A percentile compares a stretch with the other conserved stretches of the same genome.
These are phyloP conservation scores for Camellia lanceoleosa DNA, from an alignment of 148 eudicot species.

Conservation along the genomic window DNA sequence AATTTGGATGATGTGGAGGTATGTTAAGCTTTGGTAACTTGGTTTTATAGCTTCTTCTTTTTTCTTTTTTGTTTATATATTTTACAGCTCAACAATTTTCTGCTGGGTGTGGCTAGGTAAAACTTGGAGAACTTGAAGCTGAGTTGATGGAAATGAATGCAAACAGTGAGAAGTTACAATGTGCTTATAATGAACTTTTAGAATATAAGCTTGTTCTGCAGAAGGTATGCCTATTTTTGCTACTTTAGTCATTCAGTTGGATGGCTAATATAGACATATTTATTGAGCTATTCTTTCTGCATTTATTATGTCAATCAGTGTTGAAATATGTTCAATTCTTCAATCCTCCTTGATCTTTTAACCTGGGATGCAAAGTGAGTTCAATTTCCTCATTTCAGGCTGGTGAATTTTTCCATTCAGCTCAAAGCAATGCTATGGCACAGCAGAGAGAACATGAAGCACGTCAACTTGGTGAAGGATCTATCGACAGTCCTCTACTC, in stretches of 20 bases:
- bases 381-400: too few species aligned
- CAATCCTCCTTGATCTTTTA: too few species aligned
- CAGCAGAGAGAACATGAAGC: too few species aligned
- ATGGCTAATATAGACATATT: too few species aligned
- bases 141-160: constrained; percentile 79
- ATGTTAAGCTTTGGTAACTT: constrained; percentile 8
- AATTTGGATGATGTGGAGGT: constrained; percentile 76
- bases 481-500: too few species aligned
- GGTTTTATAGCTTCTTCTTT: constrained; percentile 1
- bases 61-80: background rate
- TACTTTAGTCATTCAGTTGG: background rate
- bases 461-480: too few species aligned
- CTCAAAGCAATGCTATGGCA: too few species aligned
- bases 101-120: constrained; percentile 36
- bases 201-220: constrained; percentile 85
- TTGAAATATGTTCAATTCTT: too few species aligned
- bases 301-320: too few species aligned
- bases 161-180: constrained; percentile 74
- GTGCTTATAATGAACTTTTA: constrained; percentile 69
- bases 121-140: constrained; percentile 85
- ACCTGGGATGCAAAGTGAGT: too few species aligned
- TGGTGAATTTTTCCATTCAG: too few species aligned
- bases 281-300: too few species aligned
- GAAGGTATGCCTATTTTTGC: constrained; percentile 43
- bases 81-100: constrained; percentile 5